Evolutionary conservation across 768 basidiomycete species (phyloP), one percentile per base, ranked within the genome.

Genomic region (Termitomyces sp.): DNA sequence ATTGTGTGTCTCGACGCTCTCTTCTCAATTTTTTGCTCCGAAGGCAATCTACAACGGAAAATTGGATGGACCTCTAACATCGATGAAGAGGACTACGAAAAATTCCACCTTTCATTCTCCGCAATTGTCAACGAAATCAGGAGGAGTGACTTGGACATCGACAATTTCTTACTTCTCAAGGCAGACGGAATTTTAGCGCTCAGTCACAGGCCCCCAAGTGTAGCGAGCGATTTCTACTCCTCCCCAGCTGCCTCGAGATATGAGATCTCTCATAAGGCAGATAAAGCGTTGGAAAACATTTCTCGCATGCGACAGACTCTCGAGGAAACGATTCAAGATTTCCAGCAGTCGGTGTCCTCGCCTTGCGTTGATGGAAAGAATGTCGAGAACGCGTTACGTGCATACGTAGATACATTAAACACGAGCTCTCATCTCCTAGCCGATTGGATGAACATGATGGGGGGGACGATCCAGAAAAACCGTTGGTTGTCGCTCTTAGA

Each of bases 401-500:
- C 10, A 15, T 52, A 41, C 40, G 33, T 52, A 7, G 38, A 39
- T 10, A 42, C 50, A 20, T 29, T 43, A n/a, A 52, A 52, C 32
- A 31, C 16, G 12, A 52, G 50, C 5, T 52, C 50, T 18, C 31
- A 32, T 39, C 7, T 41, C 20, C 4, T 51, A 11, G 16, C 39
- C 7, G 15, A 32, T 10, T 51, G 50, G 50, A 51, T 51, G 50
- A 32, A 5, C 18, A 11, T 32, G 7, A 51, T 51, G 50, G 20
- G 40, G 11, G 39, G 22, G 18, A 52, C 39, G 15, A 42, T 52
- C 15, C 29, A 52, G 22, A 42, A 52, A 5, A 52, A 52, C 42
- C 29, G 39, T 13, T 52, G 50, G 50, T 40, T 52, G 15, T 52
- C 50, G 9, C 40, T 52, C 11, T 29, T 52, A 6, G 50, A 52